A percentile compares a stretch with the other conserved stretches of the same genome.
Conservation (phyloP, 2,329 filamentous ascomycete species). For the Xylaria sp. region DNA sequence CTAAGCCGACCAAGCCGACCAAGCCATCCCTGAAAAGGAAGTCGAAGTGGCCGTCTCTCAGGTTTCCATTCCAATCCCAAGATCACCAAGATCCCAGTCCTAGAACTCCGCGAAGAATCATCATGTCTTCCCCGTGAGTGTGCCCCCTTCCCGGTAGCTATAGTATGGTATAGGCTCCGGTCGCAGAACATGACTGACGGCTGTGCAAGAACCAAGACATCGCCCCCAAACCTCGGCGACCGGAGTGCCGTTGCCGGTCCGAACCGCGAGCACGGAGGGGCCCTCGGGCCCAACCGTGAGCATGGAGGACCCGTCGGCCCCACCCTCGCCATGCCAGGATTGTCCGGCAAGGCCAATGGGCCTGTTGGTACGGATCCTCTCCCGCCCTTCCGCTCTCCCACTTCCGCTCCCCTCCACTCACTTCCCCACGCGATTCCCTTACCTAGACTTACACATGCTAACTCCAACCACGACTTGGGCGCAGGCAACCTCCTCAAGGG, state of each 20-base stretch:
- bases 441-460: background rate
- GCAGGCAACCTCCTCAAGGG: constrained; percentile 60
- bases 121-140: constrained; percentile 35
- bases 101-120: constrained; percentile 6
- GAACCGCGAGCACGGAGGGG: constrained; percentile 1
- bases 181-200: constrained; percentile 11
- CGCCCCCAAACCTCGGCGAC: constrained; percentile 23
- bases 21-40: constrained; percentile 26
- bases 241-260: constrained; percentile 18
- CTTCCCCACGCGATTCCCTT: no score
- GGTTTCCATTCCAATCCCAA: constrained; percentile 11
- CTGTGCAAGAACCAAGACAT: constrained; percentile 26
- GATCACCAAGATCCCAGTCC: background rate
- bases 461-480: background rate
- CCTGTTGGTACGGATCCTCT: constrained; percentile 31
- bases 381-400: background rate
- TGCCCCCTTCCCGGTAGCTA: background rate
- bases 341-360: constrained; percentile 35
- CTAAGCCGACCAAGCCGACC: background rate
- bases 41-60: constrained; percentile 29
- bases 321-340: constrained; percentile 34
- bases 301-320: constrained; percentile 18
- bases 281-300: no score
- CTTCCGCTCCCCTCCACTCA: no score
- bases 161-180: background rate